Percentiles rank a stretch among this genome's conserved stretches.
phyloP scores from a whole-genome alignment of 176 grass and related monocot species.

The Hsuehochloa calcarea region DNA sequence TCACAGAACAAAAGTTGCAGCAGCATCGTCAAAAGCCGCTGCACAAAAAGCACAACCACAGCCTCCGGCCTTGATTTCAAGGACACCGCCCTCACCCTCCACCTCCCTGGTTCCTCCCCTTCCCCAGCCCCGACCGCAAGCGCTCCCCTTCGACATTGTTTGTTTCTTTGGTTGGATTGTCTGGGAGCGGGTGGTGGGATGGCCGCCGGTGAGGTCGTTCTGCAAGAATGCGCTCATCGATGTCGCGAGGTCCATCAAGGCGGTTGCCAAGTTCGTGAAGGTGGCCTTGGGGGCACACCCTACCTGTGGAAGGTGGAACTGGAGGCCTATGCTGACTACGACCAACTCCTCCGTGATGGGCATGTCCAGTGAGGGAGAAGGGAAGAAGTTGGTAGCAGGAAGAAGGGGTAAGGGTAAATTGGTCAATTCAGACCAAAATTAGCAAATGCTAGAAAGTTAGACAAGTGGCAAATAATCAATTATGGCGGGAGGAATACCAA shows the following conservation, averaged over 20 bases:
- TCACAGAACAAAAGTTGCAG: no score
- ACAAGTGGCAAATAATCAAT: no score
- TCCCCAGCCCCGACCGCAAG: constrained; percentile 54
- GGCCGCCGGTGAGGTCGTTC: constrained; percentile 71
- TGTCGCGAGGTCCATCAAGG: constrained; percentile 28
- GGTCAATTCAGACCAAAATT: no score
- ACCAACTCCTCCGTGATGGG: constrained; percentile 48
- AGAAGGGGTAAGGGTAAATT: no score
- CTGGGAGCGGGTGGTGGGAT: constrained; percentile 68
- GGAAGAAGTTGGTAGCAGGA: no score
- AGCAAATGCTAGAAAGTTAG: no score
- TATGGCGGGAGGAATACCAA: no score
- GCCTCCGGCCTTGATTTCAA: constrained; percentile 79
- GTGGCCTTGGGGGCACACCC: constrained; percentile 80
- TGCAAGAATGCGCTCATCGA: constrained; percentile 49
- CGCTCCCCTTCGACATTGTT: constrained; percentile 29
- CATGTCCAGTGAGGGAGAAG: no score
- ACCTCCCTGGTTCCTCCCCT: constrained; percentile 54
- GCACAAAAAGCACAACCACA: background rate
- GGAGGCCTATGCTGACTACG: constrained; percentile 54
- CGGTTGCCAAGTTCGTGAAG: constrained; percentile 61
- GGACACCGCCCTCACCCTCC: constrained; percentile 83
- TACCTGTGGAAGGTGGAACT: constrained; percentile 94
- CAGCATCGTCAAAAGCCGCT: no score
- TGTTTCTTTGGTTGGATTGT: no score